Evolutionary conservation across 345 rosid genomes (phyloP), one percentile per base, ranked within the genome.

Genomic region (Arabidopsis arenosa): DNA sequence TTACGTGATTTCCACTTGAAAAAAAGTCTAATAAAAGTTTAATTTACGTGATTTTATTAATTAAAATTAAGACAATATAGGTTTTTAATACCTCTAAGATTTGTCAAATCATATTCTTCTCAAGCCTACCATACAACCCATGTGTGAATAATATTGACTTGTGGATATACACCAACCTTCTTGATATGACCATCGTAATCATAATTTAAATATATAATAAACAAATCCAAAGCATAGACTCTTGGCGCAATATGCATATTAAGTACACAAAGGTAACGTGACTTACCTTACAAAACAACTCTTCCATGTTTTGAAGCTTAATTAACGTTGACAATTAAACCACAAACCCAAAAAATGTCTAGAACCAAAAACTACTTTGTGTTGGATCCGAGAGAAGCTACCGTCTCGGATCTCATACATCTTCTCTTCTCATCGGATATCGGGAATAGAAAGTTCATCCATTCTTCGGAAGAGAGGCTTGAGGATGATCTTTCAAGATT

Each of bases 371-470:
- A 63, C 67, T 71, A 77, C 33, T 71, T 71, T 58, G 66, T 56
- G 13, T 64, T 77, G 30, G 63, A 77, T 71, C 72, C 76, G 2
- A 58, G 76, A 18, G 83, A 85, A 54, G 89, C 87, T 8, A 78
- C 80, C 35, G n/a, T 64, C 41, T 10, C 61, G 14, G 87, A 88
- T 72, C 77, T 84, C 0, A 7, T 75, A 15, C 68, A 48, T 43
- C 80, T 88, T 58, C 74, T 86, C 63, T 76, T 80, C 39, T 81
- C 85, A n/a, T 44, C 80, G 0, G 72, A 82, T 14, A 52, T 77
- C 63, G 17, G 12, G 2, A 6, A 69, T 10, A 67, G 57, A 63
- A 68, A 76, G 7, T 84, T 78, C 75, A 54, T 84, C 1, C 26
- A 83, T 11, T 76, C 66, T 75, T 63, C 84, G 3, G 64, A 66